Evolutionary conservation across 768 basidiomycete species (phyloP), one percentile per base, ranked within the genome.

Genomic region (Calocera cornea): DNA sequence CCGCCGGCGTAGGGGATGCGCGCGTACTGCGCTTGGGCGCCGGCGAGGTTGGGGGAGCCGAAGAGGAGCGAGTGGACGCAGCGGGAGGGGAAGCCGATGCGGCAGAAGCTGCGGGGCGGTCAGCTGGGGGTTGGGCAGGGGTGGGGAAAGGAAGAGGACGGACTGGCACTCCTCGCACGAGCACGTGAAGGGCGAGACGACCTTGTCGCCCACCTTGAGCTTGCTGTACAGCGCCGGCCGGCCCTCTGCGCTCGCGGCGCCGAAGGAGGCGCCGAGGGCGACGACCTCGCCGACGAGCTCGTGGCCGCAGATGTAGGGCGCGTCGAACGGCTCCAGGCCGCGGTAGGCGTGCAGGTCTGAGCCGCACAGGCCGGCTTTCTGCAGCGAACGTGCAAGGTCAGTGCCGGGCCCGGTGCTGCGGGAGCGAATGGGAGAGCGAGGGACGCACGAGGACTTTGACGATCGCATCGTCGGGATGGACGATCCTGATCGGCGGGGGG

Each of bases 81-180:
- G 64, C 89, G 82, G 40, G 81, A 85, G 7, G 87, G 89, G 73
- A 86, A 89, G 19, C 90, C 90, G 27, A 87, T 71, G 1, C 86
- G 84, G 72, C 88, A 91, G 63, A 84, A 83, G 64, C 90, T 92
- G 65, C 19, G 33, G 41, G 17, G 22, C 1, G 33, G 65, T 33
- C 66, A 36, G 17, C 65, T 5, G 22, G 8, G 31, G 16, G 29
- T 34, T 29, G n/a, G 34, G 65, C 34, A 24, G 17, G 27, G 34
- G 24, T 41, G n/a, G 47, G 0, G 1, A 2, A 63, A 33, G 49
- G 40, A 24, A 40, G 65, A 7, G 16, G n/a, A 81, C 85, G 72
- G 68, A 92, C 89, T 86, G 83, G 82, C 90, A 92, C 73, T 91
- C 89, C n/a, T 86, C 87, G 70, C 90, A 92, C 64, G 84, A 88